Evolutionary conservation across 805 yeast species (phyloP).

Genomic region (Isabelozyma rhagii): DNA sequence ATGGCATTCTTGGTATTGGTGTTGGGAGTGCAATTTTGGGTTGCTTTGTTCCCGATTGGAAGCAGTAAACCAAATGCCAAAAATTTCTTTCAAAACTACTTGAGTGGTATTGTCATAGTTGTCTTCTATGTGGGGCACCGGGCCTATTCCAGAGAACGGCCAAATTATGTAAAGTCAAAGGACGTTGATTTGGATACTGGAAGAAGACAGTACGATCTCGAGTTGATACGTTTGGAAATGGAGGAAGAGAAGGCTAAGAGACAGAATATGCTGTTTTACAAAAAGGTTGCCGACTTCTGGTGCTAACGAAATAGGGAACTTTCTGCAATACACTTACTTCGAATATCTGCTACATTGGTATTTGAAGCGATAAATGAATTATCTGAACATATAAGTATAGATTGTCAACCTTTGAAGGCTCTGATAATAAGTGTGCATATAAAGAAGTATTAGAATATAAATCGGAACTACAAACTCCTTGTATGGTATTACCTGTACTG

Average conservation of each 20-base stretch:
- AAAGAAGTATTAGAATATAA: too few relatives aligned
- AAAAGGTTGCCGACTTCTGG: slow-evolving; percentile 4
- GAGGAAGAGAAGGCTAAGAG: slow-evolving; percentile 2
- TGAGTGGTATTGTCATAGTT: slow-evolving; percentile 28
- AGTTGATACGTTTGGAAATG: background rate
- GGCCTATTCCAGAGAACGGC: slow-evolving; percentile 2
- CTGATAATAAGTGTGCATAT: too few relatives aligned
- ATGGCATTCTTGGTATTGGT: slow-evolving; percentile 19
- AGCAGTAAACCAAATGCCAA: slow-evolving; percentile 22
- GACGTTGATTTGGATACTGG: slow-evolving; percentile 32
- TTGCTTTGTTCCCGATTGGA: slow-evolving; percentile 21
- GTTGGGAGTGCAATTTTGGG: slow-evolving; percentile 26
- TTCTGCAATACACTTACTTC: background rate
- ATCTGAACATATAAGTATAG: too few relatives aligned
- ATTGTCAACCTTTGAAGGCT: too few relatives aligned
- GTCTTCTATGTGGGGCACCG: slow-evolving; percentile 17
- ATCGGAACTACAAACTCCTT: too few relatives aligned
- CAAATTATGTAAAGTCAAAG: slow-evolving; percentile 14
- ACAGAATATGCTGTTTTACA: background rate
- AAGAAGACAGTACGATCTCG: slow-evolving; percentile 7
- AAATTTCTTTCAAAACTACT: slow-evolving; percentile 38
- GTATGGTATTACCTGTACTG: too few relatives aligned
- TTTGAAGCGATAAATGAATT: too few relatives aligned
- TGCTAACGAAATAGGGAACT: background rate
- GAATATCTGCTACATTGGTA: too few relatives aligned